Evolutionary conservation across 306 rosid genomes (phyloP), one percentile per base, ranked within the genome.

Genomic region (Lathyrus tuberosus): DNA sequence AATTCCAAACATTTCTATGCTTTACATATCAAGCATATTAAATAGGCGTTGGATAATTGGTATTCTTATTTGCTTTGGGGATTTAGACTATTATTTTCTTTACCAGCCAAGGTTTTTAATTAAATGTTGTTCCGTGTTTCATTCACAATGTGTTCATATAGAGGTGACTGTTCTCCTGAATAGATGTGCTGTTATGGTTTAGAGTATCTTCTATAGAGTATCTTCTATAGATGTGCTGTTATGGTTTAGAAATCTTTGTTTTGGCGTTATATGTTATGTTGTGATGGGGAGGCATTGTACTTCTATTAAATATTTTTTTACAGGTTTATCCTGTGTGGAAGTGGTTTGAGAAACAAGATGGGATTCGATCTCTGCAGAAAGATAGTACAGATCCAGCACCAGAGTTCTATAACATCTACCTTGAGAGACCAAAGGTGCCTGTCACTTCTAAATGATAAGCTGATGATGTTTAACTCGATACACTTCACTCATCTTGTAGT

Each of bases 291-390:
- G 72, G 54, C 67, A 44, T 54, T 60, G 17, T 65, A n/a, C 37
- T 56, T 49, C 26, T 11, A 18, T 43, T 14, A 46, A 59, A 72
- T 68, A 28, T 11, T 20, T 16, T 76, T 69, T 70, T 26, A 43
- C 69, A 95, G 99, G 99, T 95, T 59, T 95, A 95, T 87, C 99
- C 97, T 75, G 97, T 95, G 69, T 95, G 97, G 97, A 91, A 89
- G 84, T 95, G 97, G 97, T 91, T 81, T 31, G 99, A 91, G 87
- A 95, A 95, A 87, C 99, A 95, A 83, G 99, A 95, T 79, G 99
- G 99, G 71, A 91, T 95, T 65, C 90, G 99, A 63, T 86, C 95
- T 72, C 76, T 95, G 79, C 99, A 95, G 83, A 89, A 95, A 82
- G 81, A 89, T 77, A 89, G 86, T 69, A 86, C 75, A 74, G 99